A percentile compares a stretch with the other conserved stretches of the same genome.
These are phyloP conservation scores for Harringtonia aguacate DNA, from an alignment of 2,329 filamentous ascomycete genomes.

Conservation along the genomic window DNA sequence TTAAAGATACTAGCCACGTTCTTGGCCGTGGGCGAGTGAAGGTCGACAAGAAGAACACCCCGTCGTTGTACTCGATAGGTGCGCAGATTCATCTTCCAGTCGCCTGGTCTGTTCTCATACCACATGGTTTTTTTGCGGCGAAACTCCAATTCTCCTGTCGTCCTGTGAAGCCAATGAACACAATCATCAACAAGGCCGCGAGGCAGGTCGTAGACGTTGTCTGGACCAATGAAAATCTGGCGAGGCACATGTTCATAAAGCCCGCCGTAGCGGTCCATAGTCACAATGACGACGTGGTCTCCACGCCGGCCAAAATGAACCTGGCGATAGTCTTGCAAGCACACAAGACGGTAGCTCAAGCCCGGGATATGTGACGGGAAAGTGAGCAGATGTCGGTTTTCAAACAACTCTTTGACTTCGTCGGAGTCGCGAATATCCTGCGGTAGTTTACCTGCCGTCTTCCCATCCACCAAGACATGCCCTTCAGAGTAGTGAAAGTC, in stretches of 20 bases:
- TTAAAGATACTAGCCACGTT: constrained; percentile 32
- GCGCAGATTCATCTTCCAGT: constrained; percentile 24
- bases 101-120: constrained; percentile 10
- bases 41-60: constrained; percentile 33
- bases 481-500: constrained; percentile 26
- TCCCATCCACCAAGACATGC: constrained; percentile 24
- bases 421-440: constrained; percentile 31
- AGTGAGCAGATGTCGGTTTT: constrained; percentile 36
- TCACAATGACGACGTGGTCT: constrained; percentile 26
- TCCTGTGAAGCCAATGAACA: constrained; percentile 49
- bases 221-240: not conserved
- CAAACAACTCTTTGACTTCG: constrained; percentile 40
- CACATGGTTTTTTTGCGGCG: constrained; percentile 19
- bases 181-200: constrained; percentile 36
- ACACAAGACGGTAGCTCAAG: constrained; percentile 36
- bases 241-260: constrained; percentile 7
- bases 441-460: constrained; percentile 35
- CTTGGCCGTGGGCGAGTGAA: constrained; percentile 28
- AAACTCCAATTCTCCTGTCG: constrained; percentile 33
- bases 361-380: constrained; percentile 39
- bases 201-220: constrained; percentile 41
- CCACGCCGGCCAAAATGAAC: constrained; percentile 44
- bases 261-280: not conserved
- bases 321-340: constrained; percentile 24
- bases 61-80: constrained; percentile 8